Evolutionary conservation across 78 protist species (phyloP).

Genomic region (Cavenderia fasciculata): DNA sequence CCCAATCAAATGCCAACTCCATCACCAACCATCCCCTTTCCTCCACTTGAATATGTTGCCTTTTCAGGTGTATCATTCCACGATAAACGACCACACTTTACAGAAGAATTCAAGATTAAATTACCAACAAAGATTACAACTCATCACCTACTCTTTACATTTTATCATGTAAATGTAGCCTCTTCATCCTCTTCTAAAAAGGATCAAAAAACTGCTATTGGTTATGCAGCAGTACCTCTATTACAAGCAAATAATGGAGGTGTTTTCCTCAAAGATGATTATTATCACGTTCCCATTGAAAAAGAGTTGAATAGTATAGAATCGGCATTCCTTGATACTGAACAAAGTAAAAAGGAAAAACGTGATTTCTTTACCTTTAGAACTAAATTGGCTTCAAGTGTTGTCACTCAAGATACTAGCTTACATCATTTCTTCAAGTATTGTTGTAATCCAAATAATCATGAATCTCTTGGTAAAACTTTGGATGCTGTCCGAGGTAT

Average conservation of each 20-base stretch:
- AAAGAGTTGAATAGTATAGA: slow-evolving; percentile 12
- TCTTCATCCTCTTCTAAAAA: no score
- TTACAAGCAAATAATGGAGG: neutral
- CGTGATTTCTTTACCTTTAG: slow-evolving; percentile 34
- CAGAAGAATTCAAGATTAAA: slow-evolving; percentile 71
- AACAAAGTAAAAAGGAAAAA: slow-evolving; percentile 45
- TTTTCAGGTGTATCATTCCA: slow-evolving; percentile 64
- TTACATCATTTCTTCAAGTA: slow-evolving; percentile 22
- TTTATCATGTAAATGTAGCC: slow-evolving; percentile 45
- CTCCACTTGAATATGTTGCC: slow-evolving; percentile 30
- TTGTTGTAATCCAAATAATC: neutral
- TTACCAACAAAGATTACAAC: slow-evolving; percentile 64
- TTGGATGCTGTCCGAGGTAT: slow-evolving; percentile 31
- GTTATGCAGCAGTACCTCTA: slow-evolving; percentile 49
- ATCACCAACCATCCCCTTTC: slow-evolving; percentile 50
- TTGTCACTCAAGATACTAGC: slow-evolving; percentile 49
- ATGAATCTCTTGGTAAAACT: slow-evolving; percentile 26
- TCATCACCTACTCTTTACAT: slow-evolving; percentile 64
- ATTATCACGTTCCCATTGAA: slow-evolving; percentile 13
- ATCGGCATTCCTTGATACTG: neutral
- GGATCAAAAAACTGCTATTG: slow-evolving; percentile 60
- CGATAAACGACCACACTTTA: slow-evolving; percentile 74
- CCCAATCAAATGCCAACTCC: slow-evolving; percentile 61
- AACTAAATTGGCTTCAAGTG: slow-evolving; percentile 1
- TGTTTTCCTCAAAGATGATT: slow-evolving; percentile 21